phyloP scores from a whole-genome alignment of 2,329 filamentous ascomycete genomes.

The Cordyceps fumosorosea region DNA sequence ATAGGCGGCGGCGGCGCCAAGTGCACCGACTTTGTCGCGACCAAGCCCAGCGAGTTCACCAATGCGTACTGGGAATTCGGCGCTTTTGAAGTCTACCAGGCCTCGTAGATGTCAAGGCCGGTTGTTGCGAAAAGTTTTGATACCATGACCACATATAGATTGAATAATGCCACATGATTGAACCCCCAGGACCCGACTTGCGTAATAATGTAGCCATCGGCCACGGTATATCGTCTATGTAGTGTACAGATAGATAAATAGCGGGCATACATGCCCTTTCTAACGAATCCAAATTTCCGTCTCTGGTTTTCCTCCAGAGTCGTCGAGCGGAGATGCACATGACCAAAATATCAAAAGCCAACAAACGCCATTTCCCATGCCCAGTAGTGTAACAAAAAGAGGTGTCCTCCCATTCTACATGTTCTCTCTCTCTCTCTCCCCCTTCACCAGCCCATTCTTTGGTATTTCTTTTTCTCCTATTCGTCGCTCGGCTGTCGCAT shows the following conservation, averaged over 20 bases:
- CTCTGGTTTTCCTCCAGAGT: background rate
- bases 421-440: background rate
- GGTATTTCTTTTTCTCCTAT: conserved; percentile 21
- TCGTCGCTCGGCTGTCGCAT: conserved; percentile 72
- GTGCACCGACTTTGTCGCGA: conserved; percentile 52
- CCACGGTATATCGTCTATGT: conserved; percentile 17
- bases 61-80: conserved; percentile 62
- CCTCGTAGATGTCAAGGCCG: conserved; percentile 15
- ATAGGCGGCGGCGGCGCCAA: conserved; percentile 46
- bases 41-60: conserved; percentile 47
- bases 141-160: background rate
- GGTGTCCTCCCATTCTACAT: background rate
- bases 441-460: background rate
- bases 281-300: background rate
- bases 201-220: conserved; percentile 16
- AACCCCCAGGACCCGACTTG: too few relatives aligned
- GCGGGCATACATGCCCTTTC: background rate
- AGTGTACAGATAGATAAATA: conserved; percentile 22
- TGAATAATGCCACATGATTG: background rate
- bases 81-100: conserved; percentile 50
- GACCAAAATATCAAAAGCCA: conserved; percentile 20
- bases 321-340: conserved; percentile 15
- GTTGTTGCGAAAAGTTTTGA: background rate
- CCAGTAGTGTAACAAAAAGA: conserved; percentile 18
- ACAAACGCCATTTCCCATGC: conserved; percentile 21